These are phyloP conservation scores for Nidularia sp. DNA, from an alignment of 768 basidiomycete species.

Conservation along the genomic window DNA sequence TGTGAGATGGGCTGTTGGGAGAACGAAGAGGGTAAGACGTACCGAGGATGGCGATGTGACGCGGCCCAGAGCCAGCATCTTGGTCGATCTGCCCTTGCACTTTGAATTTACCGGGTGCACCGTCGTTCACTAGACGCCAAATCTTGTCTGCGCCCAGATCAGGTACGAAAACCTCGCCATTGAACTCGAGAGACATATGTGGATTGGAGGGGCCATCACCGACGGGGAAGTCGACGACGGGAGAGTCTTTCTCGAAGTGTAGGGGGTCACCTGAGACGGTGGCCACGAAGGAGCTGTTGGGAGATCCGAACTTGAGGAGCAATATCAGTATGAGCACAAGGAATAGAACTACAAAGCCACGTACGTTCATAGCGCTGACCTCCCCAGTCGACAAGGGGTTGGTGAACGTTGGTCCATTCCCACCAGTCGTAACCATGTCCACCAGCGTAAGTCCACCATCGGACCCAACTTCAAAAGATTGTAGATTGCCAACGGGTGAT, in stretches of 20 bases:
- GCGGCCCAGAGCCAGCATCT: constrained; percentile 53
- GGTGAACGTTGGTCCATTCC: constrained; percentile 46
- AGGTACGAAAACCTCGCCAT: constrained; percentile 51
- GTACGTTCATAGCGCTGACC: constrained; percentile 52
- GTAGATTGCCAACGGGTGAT: constrained; percentile 33
- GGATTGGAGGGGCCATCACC: constrained; percentile 46
- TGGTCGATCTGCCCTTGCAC: constrained; percentile 54
- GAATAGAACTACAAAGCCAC: constrained; percentile 8
- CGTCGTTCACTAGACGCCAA: constrained; percentile 50
- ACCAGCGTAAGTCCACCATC: constrained; percentile 34
- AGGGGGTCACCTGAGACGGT: constrained; percentile 34
- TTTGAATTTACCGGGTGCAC: constrained; percentile 37
- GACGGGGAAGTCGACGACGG: constrained; percentile 44
- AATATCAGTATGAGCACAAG: background rate
- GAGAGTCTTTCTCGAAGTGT: constrained; percentile 26
- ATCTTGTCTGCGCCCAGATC: constrained; percentile 66
- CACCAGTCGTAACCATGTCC: constrained; percentile 43
- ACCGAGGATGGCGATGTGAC: constrained; percentile 48
- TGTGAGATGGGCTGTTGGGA: background rate
- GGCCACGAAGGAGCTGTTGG: constrained; percentile 27
- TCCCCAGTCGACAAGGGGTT: constrained; percentile 48
- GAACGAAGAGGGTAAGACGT: background rate
- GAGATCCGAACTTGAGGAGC: constrained; percentile 27
- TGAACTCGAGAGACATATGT: constrained; percentile 55
- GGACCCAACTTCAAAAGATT: constrained; percentile 45